Base-by-base conservation (phyloP, 2,329 filamentous ascomycete genomes). In the Beauveria asiatica region DNA sequence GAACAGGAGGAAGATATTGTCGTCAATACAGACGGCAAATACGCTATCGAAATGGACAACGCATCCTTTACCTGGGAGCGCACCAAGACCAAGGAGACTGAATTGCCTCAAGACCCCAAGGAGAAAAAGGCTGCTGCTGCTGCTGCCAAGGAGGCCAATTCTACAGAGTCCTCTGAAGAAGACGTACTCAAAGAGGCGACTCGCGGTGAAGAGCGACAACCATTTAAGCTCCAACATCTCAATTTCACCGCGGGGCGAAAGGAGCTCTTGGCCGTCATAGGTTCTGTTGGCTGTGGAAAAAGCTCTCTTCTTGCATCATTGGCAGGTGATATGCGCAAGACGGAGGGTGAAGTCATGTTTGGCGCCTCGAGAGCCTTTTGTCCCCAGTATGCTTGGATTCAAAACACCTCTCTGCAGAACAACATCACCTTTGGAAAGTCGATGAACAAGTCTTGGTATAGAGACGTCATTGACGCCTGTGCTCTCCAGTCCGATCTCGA, bases 361-460 rank as follows among this genome's bases (percentile, higher is more conserved):
- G 90, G 92, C 45, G 90, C 90, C 0, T 87, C 85, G 3, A 81
- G 92, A 63, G 90, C 93, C 0, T 97, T 96, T 68, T 97, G 94
- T 65, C 93, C 93, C 0, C 93, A 99, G 70, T 96, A 96, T 69
- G 90, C 94, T 0, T 99, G 94, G 94, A 96, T 99, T 53, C 93
- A 97, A 70, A 97, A 97, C 68, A 82, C 91, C 0, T 90, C 88
- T 0, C 83, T 97, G 3, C 86, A 85, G 63, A 85, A 96, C 39
- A 99, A 99, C 68, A 96, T 99, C 62, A 74, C 91, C 0, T 97
- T 97, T 68, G 93, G 93, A 11, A 93, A 91, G 66, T 82, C 85
- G 0, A 83, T 88, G 74, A 80, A 96, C 57, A 80, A 80, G 61
- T 75, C 77, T 3, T 96, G 93, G 92, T 96, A 96, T 69, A 81